Conservation (phyloP, 768 basidiomycete species). For the Flagelloscypha sp. region DNA sequence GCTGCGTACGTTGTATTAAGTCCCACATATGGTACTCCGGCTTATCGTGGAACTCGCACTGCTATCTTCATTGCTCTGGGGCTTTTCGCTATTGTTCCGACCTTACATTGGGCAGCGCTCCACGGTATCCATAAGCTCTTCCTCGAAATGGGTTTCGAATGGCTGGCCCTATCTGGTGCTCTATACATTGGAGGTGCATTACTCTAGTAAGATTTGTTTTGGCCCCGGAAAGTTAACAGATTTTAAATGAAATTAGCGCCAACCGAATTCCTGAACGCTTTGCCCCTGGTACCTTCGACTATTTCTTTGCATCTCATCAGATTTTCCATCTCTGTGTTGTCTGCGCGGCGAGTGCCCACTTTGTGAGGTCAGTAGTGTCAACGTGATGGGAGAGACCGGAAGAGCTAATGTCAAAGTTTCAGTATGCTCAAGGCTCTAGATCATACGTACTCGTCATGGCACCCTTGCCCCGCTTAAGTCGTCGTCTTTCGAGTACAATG, state of each 20-base stretch:
- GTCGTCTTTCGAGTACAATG: too few species aligned
- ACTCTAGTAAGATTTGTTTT: constrained; percentile 58
- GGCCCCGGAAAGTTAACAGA: constrained; percentile 11
- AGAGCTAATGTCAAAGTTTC: too few species aligned
- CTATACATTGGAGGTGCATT: constrained; percentile 76
- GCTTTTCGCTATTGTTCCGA: constrained; percentile 57
- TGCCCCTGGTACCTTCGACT: constrained; percentile 72
- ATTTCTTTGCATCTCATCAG: constrained; percentile 76
- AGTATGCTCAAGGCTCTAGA: too few species aligned
- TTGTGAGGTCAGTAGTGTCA: too few species aligned
- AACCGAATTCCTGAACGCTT: constrained; percentile 74
- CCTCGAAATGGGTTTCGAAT: constrained; percentile 59
- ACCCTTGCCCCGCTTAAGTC: too few species aligned
- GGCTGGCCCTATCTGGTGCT: constrained; percentile 60
- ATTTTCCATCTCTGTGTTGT: constrained; percentile 83
- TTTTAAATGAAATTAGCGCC: constrained; percentile 42
- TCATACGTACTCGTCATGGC: too few species aligned
- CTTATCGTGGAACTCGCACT: constrained; percentile 70
- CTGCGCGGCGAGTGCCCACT: constrained; percentile 62
- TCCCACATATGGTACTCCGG: constrained; percentile 69
- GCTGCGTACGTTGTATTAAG: constrained; percentile 71
- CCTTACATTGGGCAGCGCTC: constrained; percentile 50
- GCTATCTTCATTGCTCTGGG: constrained; percentile 75
- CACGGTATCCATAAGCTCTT: constrained; percentile 51
- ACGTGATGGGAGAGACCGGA: too few species aligned